Evolutionary conservation across 176 grass and related monocot species (phyloP), one percentile per base, ranked within the genome.

Genomic region (Oryza officinalis): DNA sequence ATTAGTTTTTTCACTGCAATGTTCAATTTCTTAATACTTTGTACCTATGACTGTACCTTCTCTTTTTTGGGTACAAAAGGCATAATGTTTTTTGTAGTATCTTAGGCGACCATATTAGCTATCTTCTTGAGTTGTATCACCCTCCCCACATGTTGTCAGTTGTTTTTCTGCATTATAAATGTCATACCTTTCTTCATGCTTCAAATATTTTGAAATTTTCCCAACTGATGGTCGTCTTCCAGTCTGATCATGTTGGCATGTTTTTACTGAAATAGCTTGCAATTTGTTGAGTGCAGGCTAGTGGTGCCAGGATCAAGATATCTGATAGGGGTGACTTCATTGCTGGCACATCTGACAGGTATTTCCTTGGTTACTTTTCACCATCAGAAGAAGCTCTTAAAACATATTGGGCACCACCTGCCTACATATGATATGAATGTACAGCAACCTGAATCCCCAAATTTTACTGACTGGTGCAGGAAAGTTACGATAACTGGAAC

Each of bases 401-500:
- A 72, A 59, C 32, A 59, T 17, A 11, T 1, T 13, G 65, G 6
- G 64, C 20, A 70, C 17, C n/a, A 20, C 4, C 49, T 15, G n/a
- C 12, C 6, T n/a, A 50, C 4, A 27, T 54, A 27, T 52, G 54
- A 30, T 14, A 14, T 54, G 17, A 17, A 22, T 47, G 13, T 47
- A 47, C 13, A 13, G 13, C 4, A 12, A 15, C 45, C 13, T 4
- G 13, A 47, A 15, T 4, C 45, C 45, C 11, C 2, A 17, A 72
- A 78, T 65, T 25, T 30, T 46, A 50, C 31, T 86, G 26, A 2
- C 31, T 33, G 10, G 6, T 79, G 69, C 87, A 99, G 96, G 93
- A 99, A 96, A 92, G 96, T 99, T 65, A 96, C 96, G 52, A 96
- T 99, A 43, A 92, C 93, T 22, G 96, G 96, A 82, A 77, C 96